Evolutionary conservation across 2,329 filamentous ascomycete species (phyloP).

Genomic region (Trichoderma asperellum): DNA sequence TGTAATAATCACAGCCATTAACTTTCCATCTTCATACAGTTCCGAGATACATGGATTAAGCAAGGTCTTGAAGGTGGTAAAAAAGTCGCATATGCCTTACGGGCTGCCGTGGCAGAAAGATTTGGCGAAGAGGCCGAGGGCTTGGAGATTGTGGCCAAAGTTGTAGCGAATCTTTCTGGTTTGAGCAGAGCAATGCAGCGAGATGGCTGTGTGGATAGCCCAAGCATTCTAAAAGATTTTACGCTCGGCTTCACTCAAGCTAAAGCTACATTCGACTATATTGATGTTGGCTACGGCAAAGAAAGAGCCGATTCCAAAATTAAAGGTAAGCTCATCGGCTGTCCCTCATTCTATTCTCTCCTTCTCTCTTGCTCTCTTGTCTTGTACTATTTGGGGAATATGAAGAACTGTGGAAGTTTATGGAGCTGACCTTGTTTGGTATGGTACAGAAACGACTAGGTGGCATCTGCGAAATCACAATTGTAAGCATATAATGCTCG

Average conservation of each 20-base stretch:
- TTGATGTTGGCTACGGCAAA: slow-evolving; percentile 64
- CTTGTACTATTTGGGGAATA: neutral
- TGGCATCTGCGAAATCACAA: slow-evolving; percentile 65
- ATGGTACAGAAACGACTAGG: slow-evolving; percentile 50
- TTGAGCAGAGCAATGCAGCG: slow-evolving; percentile 55
- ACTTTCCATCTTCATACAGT: slow-evolving; percentile 46
- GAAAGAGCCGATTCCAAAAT: slow-evolving; percentile 64
- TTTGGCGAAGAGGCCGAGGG: slow-evolving; percentile 50
- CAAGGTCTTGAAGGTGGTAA: slow-evolving; percentile 61
- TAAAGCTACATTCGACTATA: slow-evolving; percentile 64
- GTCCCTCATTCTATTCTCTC: neutral
- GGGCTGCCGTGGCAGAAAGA: slow-evolving; percentile 51
- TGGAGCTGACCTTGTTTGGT: neutral
- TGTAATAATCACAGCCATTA: neutral
- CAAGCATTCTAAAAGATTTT: slow-evolving; percentile 59
- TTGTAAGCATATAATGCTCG: slow-evolving; percentile 64
- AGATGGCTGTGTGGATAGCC: slow-evolving; percentile 51
- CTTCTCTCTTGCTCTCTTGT: neutral
- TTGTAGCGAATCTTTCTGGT: slow-evolving; percentile 58
- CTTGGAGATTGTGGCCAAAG: slow-evolving; percentile 59
- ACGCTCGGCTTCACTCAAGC: slow-evolving; percentile 63
- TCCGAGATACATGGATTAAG: slow-evolving; percentile 58
- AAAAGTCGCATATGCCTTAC: slow-evolving; percentile 55
- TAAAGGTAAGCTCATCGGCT: slow-evolving; percentile 48
- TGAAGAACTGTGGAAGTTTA: neutral